phyloP scores from a whole-genome alignment of 495 filamentous ascomycete species.

The Stereocaulon alpinum region DNA sequence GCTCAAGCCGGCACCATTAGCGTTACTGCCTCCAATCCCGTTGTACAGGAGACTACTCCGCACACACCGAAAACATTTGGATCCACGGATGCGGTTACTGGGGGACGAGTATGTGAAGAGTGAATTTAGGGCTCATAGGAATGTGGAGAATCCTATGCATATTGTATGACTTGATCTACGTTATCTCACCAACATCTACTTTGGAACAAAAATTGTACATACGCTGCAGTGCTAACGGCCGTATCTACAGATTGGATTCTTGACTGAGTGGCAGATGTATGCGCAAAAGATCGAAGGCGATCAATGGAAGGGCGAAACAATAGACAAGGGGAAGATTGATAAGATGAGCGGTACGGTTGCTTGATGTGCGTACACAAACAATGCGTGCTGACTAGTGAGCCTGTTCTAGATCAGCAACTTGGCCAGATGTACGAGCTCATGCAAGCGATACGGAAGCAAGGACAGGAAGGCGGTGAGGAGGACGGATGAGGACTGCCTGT shows the following conservation, averaged over 20 bases:
- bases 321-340: conserved; percentile 38
- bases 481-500: conserved; percentile 1
- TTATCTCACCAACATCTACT: not conserved
- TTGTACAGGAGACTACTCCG: conserved; percentile 82
- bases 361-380: not conserved
- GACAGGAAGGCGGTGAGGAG: conserved; percentile 32
- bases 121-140: conserved; percentile 75
- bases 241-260: conserved; percentile 66
- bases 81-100: conserved; percentile 61
- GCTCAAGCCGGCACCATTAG: conserved; percentile 51
- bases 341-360: conserved; percentile 86
- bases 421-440: conserved; percentile 91
- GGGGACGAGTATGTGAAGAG: conserved; percentile 86
- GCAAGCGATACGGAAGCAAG: conserved; percentile 62
- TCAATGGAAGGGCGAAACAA: conserved; percentile 59
- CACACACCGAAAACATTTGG: conserved; percentile 69
- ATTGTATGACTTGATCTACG: conserved; percentile 47
- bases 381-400: not conserved
- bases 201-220: no score
- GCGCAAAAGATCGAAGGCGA: conserved; percentile 84
- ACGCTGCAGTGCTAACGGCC: not conserved
- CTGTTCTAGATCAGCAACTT: conserved; percentile 68
- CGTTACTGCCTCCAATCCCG: conserved; percentile 80
- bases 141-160: conserved; percentile 83
- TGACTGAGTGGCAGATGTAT: conserved; percentile 94